phyloP scores from a whole-genome alignment of 2,329 filamentous ascomycete genomes.

The Graphium sp. region DNA sequence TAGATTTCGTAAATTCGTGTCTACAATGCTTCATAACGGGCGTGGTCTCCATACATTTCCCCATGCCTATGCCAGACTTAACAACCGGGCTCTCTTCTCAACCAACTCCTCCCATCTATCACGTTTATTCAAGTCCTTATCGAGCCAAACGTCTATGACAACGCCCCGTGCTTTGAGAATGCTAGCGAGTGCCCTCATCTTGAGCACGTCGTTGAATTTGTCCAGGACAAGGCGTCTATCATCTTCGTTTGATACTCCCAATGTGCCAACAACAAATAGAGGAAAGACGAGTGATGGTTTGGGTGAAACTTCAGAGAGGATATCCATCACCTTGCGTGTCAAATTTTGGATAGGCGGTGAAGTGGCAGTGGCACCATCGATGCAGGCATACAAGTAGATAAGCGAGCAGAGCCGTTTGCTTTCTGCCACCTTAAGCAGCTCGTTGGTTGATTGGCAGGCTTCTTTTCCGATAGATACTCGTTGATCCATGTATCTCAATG shows the following conservation, averaged over 20 bases:
- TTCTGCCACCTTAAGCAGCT: conserved; percentile 1
- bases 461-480: no score
- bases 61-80: not conserved
- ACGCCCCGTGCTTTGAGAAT: not conserved
- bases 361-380: not conserved
- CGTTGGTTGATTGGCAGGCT: no score
- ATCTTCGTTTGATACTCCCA: conserved; percentile 1
- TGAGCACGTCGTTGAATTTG: not conserved
- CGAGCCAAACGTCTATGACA: not conserved
- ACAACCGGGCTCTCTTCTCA: conserved; percentile 1
- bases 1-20: no score
- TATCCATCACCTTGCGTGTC: not conserved
- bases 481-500: no score
- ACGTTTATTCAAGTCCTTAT: not conserved
- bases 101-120: conserved; percentile 1
- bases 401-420: conserved; percentile 1
- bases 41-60: no score
- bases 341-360: not conserved
- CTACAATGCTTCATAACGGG: no score
- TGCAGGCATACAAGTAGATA: conserved; percentile 1
- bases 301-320: not conserved
- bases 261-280: conserved; percentile 1
- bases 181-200: not conserved
- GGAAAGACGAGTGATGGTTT: conserved; percentile 1
- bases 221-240: conserved; percentile 1